Percentiles rank a stretch among this genome's conserved stretches.
Conservation (phyloP, 1,139 yeast species). For the Entelexis paramagnoliae region DNA sequence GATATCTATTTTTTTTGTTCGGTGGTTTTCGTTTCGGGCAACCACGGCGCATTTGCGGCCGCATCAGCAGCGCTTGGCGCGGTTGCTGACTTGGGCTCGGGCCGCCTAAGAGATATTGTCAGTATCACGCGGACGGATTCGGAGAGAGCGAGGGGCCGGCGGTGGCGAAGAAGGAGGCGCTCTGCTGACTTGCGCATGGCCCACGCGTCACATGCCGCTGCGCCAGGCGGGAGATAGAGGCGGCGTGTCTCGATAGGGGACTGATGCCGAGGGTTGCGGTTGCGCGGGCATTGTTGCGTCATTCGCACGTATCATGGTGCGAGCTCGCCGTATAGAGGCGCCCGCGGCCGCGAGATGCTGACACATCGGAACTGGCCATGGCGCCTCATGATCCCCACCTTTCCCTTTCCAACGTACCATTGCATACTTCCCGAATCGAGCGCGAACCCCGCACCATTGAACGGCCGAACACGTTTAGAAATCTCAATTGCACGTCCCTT, state of each 20-base stretch:
- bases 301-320: background rate
- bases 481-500: background rate
- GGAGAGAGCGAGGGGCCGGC: too few species aligned
- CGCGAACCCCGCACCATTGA: background rate
- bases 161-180: too few species aligned
- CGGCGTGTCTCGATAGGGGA: background rate
- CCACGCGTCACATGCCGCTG: too few species aligned
- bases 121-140: too few species aligned
- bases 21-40: too few species aligned
- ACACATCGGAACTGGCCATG: background rate
- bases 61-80: too few species aligned
- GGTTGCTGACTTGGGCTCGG: too few species aligned
- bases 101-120: too few species aligned
- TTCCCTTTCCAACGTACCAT: conserved; percentile 2
- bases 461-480: background rate
- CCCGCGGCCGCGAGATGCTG: background rate
- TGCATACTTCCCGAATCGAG: conserved; percentile 1
- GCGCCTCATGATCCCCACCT: conserved; percentile 8
- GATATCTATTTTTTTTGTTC: too few species aligned
- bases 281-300: background rate
- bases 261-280: background rate
- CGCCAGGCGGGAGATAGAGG: too few species aligned
- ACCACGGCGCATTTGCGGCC: too few species aligned
- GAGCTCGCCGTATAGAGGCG: background rate
- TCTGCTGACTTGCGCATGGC: too few species aligned